phyloP scores from a whole-genome alignment of 495 filamentous ascomycete genomes.

The Talaromyces trachyspermus region DNA sequence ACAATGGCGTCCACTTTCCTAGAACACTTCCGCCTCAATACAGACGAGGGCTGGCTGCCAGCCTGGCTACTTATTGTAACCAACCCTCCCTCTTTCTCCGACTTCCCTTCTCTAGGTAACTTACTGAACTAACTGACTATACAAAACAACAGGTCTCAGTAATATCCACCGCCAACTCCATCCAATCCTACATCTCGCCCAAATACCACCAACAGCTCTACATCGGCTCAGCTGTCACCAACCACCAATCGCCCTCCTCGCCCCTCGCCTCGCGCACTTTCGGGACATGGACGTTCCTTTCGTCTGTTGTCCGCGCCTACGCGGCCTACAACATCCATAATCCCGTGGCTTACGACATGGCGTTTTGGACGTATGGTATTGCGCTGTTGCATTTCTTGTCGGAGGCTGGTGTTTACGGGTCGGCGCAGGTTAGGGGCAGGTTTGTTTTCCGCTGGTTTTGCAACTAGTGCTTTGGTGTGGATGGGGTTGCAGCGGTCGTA shows the following conservation, averaged over 20 bases:
- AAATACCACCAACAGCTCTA: conserved; percentile 74
- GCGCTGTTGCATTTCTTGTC: conserved; percentile 73
- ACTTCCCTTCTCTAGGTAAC: not conserved
- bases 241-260: conserved; percentile 41
- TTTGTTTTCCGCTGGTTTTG: conserved; percentile 70
- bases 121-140: conserved; percentile 10
- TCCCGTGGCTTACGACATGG: conserved; percentile 65
- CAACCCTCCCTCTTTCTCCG: not conserved
- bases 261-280: conserved; percentile 76
- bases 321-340: conserved; percentile 78
- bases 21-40: conserved; percentile 32
- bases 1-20: not conserved
- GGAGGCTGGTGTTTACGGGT: conserved; percentile 73
- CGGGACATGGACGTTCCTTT: conserved; percentile 83
- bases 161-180: conserved; percentile 68
- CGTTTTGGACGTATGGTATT: conserved; percentile 69
- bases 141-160: conserved; percentile 53
- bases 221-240: conserved; percentile 38
- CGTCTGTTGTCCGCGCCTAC: conserved; percentile 68
- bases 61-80: conserved; percentile 60
- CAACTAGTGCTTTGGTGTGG: conserved; percentile 63
- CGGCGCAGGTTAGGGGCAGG: conserved; percentile 57
- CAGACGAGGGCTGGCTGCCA: conserved; percentile 52
- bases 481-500: conserved; percentile 59
- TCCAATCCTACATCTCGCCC: conserved; percentile 72